These are phyloP conservation scores for Selenicereus undatus DNA, from an alignment of 148 eudicot species.

Conservation along the genomic window DNA sequence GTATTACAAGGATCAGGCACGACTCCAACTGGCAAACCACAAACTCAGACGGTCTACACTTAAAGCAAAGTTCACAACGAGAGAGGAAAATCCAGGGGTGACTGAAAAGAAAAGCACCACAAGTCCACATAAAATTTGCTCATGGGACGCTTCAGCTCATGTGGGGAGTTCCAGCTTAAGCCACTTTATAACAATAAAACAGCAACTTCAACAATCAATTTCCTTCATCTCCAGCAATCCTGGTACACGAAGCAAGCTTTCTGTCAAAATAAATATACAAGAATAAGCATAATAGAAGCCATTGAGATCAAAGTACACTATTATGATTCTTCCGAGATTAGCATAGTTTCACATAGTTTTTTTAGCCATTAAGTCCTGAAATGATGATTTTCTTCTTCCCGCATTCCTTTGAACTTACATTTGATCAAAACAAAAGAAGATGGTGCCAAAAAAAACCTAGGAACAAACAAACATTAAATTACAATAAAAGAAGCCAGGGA, in stretches of 20 bases:
- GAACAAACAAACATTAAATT: too few relatives aligned
- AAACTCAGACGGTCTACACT: constrained; percentile 18
- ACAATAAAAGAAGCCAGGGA: too few relatives aligned
- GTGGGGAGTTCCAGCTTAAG: constrained; percentile 17
- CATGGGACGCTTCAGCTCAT: constrained; percentile 12
- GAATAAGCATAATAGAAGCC: background rate
- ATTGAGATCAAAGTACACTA: too few relatives aligned
- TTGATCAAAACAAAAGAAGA: too few relatives aligned
- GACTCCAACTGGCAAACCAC: constrained; percentile 14
- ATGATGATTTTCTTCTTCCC: background rate
- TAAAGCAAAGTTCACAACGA: constrained; percentile 14
- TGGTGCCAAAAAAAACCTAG: too few relatives aligned
- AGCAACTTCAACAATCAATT: constrained; percentile 18
- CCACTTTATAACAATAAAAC: constrained; percentile 16
- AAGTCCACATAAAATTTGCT: background rate
- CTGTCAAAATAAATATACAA: background rate
- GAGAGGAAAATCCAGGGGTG: constrained; percentile 7
- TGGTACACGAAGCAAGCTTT: constrained; percentile 8
- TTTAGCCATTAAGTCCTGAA: background rate
- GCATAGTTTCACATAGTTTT: too few relatives aligned
- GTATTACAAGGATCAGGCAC: constrained; percentile 13
- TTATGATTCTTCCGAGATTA: too few relatives aligned
- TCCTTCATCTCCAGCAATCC: constrained; percentile 24
- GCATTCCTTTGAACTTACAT: background rate
- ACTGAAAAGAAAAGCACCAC: constrained; percentile 10